Percentiles rank a stretch among this genome's conserved stretches.
Conservation (phyloP, 306 rosid species). For the Canavalia ensiformis region DNA sequence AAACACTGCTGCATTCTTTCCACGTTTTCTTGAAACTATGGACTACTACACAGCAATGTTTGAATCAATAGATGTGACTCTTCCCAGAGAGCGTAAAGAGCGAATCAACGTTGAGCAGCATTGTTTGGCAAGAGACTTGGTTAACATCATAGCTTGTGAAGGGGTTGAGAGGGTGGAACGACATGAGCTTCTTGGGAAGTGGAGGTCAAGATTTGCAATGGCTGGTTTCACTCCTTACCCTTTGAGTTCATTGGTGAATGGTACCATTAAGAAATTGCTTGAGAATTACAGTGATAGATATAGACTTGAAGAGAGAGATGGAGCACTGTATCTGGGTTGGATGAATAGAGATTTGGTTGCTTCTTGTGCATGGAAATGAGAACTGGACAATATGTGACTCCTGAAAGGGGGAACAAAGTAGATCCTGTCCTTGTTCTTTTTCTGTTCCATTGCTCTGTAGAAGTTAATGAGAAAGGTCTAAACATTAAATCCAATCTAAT, state of each 20-base stretch:
- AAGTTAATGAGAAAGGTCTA: constrained; percentile 40
- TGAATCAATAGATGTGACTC: constrained; percentile 89
- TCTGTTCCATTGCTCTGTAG: constrained; percentile 37
- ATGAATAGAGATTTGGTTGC: constrained; percentile 94
- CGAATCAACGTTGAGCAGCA: constrained; percentile 95
- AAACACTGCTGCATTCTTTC: constrained; percentile 81
- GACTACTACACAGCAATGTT: constrained; percentile 89
- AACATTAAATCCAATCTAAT: constrained; percentile 39
- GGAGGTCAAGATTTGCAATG: constrained; percentile 86
- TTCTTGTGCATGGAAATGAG: constrained; percentile 95
- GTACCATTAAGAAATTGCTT: constrained; percentile 85
- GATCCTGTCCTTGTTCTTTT: constrained; percentile 42
- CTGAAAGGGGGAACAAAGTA: background rate
- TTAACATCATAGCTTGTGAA: constrained; percentile 95
- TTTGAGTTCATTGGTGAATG: constrained; percentile 87
- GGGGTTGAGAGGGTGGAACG: constrained; percentile 93
- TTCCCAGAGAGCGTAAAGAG: constrained; percentile 79
- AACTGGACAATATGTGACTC: constrained; percentile 32
- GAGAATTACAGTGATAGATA: constrained; percentile 77
- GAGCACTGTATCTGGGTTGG: constrained; percentile 97
- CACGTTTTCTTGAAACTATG: constrained; percentile 82
- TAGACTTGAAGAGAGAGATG: constrained; percentile 84
- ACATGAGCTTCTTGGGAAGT: constrained; percentile 89
- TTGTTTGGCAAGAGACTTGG: constrained; percentile 93
- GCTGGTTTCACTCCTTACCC: constrained; percentile 95